Percentiles rank a stretch among this genome's conserved stretches.
phyloP scores from a whole-genome alignment of 331 rosid species.

The Erythrophleum ivorense region DNA sequence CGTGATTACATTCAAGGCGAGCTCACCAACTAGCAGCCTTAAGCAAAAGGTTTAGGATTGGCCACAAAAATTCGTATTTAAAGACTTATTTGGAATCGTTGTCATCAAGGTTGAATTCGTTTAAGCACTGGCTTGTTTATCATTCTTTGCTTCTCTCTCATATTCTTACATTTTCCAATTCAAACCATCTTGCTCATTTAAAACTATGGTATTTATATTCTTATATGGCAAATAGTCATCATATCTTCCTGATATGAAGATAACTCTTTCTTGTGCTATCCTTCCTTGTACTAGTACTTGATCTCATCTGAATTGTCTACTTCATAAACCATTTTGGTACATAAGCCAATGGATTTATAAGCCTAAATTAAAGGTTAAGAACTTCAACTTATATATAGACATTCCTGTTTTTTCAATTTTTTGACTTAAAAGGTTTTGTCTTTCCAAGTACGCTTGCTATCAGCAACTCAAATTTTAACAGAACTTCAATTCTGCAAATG shows the following conservation, averaged over 20 bases:
- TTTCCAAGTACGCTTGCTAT: not conserved
- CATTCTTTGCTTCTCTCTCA: not conserved
- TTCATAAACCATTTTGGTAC: not conserved
- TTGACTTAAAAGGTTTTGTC: not conserved
- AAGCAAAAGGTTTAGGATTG: not conserved
- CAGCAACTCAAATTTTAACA: not conserved
- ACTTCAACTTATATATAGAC: not conserved
- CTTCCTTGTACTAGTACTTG: not conserved
- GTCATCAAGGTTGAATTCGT: not conserved
- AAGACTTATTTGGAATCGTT: not conserved
- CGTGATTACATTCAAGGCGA: not conserved
- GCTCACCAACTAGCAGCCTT: not conserved
- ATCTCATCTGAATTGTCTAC: not conserved
- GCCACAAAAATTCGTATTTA: not conserved
- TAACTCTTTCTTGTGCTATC: not conserved
- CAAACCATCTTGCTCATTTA: not conserved
- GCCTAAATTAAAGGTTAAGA: not conserved
- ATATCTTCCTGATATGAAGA: not conserved
- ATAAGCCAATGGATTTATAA: not conserved
- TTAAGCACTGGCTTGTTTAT: constrained; percentile 2
- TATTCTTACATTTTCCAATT: not conserved
- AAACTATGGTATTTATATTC: not conserved
- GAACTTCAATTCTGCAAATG: too few species aligned
- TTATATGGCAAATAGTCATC: not conserved
- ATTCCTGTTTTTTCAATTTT: not conserved